phyloP scores from a whole-genome alignment of 345 rosid genomes.

The Isatis tinctoria region DNA sequence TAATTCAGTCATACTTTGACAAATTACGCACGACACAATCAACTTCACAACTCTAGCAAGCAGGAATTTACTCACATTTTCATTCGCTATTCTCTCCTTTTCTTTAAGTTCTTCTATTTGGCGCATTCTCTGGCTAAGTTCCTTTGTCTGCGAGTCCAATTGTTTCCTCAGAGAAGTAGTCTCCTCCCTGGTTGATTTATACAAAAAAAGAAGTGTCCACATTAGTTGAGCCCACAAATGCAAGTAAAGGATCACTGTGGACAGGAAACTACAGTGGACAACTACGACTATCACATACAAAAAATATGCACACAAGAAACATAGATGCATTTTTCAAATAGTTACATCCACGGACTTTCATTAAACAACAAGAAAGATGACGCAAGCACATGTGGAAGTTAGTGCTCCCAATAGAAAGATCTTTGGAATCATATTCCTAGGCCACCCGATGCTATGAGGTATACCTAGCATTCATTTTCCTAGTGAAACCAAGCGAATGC shows the following conservation, averaged over 20 bases:
- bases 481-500: not conserved
- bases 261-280: not conserved
- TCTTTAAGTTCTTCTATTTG: constrained; percentile 84
- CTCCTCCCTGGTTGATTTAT: constrained; percentile 69
- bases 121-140: constrained; percentile 58
- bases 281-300: not conserved
- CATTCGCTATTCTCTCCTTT: constrained; percentile 89
- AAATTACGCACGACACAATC: not conserved
- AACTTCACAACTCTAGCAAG: constrained; percentile 1
- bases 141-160: constrained; percentile 72
- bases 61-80: constrained; percentile 58
- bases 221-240: not conserved
- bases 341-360: not conserved
- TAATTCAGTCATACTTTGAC: not conserved
- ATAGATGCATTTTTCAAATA: not conserved
- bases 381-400: not conserved
- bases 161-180: constrained; percentile 57
- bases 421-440: not conserved
- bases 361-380: not conserved
- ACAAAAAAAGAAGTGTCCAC: not conserved
- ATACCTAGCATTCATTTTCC: constrained; percentile 8
- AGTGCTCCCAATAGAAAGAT: not conserved
- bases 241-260: not conserved
- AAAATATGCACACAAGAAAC: not conserved
- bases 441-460: constrained; percentile 1